These are phyloP conservation scores for Aaosphaeria arxii DNA, from an alignment of 2,329 filamentous ascomycete genomes.

Conservation along the genomic window DNA sequence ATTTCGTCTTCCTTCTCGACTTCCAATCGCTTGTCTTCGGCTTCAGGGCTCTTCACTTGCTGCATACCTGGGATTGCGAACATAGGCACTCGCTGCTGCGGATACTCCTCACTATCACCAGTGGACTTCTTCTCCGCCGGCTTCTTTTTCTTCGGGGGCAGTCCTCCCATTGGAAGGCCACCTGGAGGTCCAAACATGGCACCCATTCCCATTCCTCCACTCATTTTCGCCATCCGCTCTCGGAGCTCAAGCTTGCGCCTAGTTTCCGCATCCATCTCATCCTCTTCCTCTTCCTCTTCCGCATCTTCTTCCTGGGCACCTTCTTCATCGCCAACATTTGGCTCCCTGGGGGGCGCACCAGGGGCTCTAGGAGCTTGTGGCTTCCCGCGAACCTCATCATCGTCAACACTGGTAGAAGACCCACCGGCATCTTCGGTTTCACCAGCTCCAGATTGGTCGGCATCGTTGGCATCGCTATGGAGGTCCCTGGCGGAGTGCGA, in stretches of 20 bases:
- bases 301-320: conserved; percentile 51
- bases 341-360: conserved; percentile 41
- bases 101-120: conserved; percentile 34
- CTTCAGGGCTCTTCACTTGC: conserved; percentile 48
- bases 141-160: conserved; percentile 50
- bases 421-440: conserved; percentile 62
- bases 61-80: conserved; percentile 71
- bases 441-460: conserved; percentile 62
- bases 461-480: conserved; percentile 62
- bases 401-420: conserved; percentile 68
- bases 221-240: conserved; percentile 97
- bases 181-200: conserved; percentile 81
- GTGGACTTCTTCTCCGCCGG: conserved; percentile 34
- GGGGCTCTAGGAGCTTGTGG: conserved; percentile 23
- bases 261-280: conserved; percentile 84
- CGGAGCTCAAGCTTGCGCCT: conserved; percentile 82
- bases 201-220: conserved; percentile 94
- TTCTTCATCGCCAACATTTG: conserved; percentile 50
- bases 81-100: conserved; percentile 50
- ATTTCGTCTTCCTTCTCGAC: conserved; percentile 53
- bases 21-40: conserved; percentile 40
- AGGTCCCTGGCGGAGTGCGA: conserved; percentile 49
- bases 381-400: conserved; percentile 60
- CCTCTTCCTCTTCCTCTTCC: conserved; percentile 71
- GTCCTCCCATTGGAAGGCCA: conserved; percentile 60